Conservation (phyloP, 2,329 filamentous ascomycete genomes). For the Paraphaeosphaeria minitans region DNA sequence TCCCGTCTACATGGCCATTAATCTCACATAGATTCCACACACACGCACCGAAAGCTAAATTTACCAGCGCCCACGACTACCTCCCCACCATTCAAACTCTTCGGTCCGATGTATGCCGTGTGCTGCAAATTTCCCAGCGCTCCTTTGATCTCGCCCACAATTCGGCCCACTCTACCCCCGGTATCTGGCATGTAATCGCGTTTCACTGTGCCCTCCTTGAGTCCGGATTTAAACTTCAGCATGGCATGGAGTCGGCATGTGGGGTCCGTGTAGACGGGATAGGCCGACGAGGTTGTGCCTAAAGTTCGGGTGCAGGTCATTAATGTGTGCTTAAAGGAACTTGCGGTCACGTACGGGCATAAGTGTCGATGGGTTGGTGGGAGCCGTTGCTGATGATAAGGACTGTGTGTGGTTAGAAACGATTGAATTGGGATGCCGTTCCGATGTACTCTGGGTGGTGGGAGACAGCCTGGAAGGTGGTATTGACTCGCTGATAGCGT, state of each 20-base stretch:
- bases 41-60: background rate
- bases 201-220: constrained; percentile 22
- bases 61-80: constrained; percentile 20
- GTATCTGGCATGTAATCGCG: constrained; percentile 31
- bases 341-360: constrained; percentile 9
- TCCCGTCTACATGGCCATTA: constrained; percentile 18
- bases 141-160: constrained; percentile 26
- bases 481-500: constrained; percentile 23
- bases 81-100: constrained; percentile 31
- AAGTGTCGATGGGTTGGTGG: constrained; percentile 31
- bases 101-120: constrained; percentile 27
- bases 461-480: constrained; percentile 25
- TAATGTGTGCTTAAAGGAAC: no score
- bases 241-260: constrained; percentile 24
- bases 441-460: constrained; percentile 24
- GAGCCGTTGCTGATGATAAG: constrained; percentile 28
- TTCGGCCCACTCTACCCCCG: constrained; percentile 18
- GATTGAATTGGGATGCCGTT: background rate
- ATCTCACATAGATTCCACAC: background rate
- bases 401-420: constrained; percentile 14
- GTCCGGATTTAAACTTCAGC: constrained; percentile 27
- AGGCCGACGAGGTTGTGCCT: constrained; percentile 18
- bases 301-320: no score
- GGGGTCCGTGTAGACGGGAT: constrained; percentile 33
- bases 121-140: constrained; percentile 25